These are phyloP conservation scores for Juncus effusus DNA, from an alignment of 176 grass and related monocot genomes.

Conservation along the genomic window DNA sequence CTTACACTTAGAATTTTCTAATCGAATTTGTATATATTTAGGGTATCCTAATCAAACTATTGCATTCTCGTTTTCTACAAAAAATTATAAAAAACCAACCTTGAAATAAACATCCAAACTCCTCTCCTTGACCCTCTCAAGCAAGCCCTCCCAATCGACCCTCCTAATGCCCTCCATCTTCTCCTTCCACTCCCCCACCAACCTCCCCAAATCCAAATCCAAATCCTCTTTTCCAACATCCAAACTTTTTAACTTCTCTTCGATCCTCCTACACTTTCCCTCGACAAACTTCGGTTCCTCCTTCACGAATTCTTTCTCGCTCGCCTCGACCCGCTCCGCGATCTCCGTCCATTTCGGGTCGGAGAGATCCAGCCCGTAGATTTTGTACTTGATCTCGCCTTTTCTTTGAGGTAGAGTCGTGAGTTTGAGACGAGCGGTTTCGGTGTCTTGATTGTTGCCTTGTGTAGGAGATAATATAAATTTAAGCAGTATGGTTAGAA, in stretches of 20 bases:
- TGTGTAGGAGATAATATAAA: neutral
- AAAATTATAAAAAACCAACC: conserved; percentile 34
- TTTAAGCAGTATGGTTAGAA: no score
- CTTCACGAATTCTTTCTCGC: conserved; percentile 53
- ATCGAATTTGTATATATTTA: no score
- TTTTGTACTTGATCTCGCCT: conserved; percentile 71
- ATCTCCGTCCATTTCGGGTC: conserved; percentile 76
- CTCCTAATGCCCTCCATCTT: conserved; percentile 48
- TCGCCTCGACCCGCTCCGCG: conserved; percentile 49
- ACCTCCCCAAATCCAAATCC: conserved; percentile 33
- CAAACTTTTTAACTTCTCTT: conserved; percentile 50
- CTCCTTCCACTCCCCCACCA: conserved; percentile 82
- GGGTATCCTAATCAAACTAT: no score
- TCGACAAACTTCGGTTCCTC: conserved; percentile 59
- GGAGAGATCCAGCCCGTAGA: conserved; percentile 78
- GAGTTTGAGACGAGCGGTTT: conserved; percentile 30
- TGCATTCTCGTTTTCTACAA: no score
- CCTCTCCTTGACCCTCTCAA: conserved; percentile 55
- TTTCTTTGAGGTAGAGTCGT: conserved; percentile 71
- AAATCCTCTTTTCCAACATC: conserved; percentile 50
- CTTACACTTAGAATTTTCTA: no score
- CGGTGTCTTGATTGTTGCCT: conserved; percentile 14
- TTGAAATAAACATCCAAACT: conserved; percentile 71
- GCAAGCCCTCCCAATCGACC: conserved; percentile 68
- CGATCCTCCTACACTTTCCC: conserved; percentile 58